Evolutionary conservation across 176 grass and related monocot species (phyloP), one percentile per base, ranked within the genome.

Genomic region (Tillandsia leiboldiana): DNA sequence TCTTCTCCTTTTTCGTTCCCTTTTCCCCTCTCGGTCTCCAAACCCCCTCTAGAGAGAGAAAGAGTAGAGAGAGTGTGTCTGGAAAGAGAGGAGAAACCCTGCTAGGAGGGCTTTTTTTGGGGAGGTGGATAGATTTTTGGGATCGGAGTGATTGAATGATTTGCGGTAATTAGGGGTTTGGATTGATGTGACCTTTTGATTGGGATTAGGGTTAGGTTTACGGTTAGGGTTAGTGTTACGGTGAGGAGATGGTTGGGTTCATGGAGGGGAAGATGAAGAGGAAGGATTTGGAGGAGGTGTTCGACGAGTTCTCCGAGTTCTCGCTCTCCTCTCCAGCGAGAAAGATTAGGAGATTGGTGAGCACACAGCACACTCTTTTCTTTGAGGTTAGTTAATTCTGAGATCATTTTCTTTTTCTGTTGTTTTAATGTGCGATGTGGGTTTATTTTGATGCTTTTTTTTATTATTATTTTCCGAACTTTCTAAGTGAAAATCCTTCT

Each of bases 331-430:
- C 74, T 18, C 74, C 64, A 0, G 52, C 65, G 17, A 57, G 65
- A 68, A 77, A 69, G 65, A 77, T 67, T 53, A 77, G 74, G 51
- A 59, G 74, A 68, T 27, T 77, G 65, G 74, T 77, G 59, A 65
- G 63, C 11, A 59, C 15, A 59, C 56, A 15, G 56, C 56, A 59
- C 56, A 6, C 7, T 9, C 10, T 59, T 23, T 15, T 15, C 15
- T 18, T 15, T 17, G 20, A 59, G 12, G 20, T 15, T 6, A 22
- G 8, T 15, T 18, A 18, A 59, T 59, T 57, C n/a, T 17, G 3
- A 6, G 53, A 15, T 57, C 14, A 57, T 57, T 12, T 12, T 57
- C 24, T 57, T 5, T 57, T 57, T 57, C 10, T 18, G 56, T 10
- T 59, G 17, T 59, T 59, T 59, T n/a, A n/a, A 1, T 1, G 54